phyloP scores from a whole-genome alignment of 345 rosid genomes.

The Eutrema yunnanense region DNA sequence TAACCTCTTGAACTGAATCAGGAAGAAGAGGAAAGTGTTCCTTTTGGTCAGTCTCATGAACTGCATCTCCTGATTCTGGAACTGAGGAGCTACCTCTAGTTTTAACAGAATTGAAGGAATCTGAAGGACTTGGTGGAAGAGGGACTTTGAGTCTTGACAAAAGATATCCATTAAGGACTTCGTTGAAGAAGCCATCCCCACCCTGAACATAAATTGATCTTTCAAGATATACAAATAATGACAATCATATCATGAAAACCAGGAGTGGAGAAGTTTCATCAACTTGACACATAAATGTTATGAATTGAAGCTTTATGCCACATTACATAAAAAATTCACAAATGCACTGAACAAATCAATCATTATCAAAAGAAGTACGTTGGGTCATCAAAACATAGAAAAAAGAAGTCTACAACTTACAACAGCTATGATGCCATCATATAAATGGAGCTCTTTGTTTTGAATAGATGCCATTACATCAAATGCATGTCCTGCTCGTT shows the following conservation, averaged over 20 bases:
- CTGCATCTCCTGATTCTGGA: slow-evolving; percentile 31
- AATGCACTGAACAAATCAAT: background rate
- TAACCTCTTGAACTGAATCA: slow-evolving; percentile 27
- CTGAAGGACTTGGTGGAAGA: slow-evolving; percentile 69
- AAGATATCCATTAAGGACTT: slow-evolving; percentile 82
- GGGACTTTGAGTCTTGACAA: slow-evolving; percentile 73
- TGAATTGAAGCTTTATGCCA: background rate
- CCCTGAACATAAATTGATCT: slow-evolving; percentile 42
- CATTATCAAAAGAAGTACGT: background rate
- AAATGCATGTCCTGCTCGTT: slow-evolving; percentile 85
- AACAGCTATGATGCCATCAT: slow-evolving; percentile 80
- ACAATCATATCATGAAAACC: background rate
- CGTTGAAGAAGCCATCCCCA: slow-evolving; percentile 97
- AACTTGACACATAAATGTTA: background rate
- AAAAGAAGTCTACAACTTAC: slow-evolving; percentile 42
- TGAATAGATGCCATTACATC: slow-evolving; percentile 59
- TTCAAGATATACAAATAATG: background rate
- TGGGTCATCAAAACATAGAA: background rate
- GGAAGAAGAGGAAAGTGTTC: slow-evolving; percentile 56
- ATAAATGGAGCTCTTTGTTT: slow-evolving; percentile 53
- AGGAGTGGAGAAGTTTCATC: background rate
- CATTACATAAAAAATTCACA: background rate
- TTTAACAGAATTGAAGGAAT: slow-evolving; percentile 38
- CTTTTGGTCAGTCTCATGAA: slow-evolving; percentile 32
- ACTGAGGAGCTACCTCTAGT: slow-evolving; percentile 31